These are phyloP conservation scores for Penicillium canariense DNA, from an alignment of 495 filamentous ascomycete genomes.

Conservation along the genomic window DNA sequence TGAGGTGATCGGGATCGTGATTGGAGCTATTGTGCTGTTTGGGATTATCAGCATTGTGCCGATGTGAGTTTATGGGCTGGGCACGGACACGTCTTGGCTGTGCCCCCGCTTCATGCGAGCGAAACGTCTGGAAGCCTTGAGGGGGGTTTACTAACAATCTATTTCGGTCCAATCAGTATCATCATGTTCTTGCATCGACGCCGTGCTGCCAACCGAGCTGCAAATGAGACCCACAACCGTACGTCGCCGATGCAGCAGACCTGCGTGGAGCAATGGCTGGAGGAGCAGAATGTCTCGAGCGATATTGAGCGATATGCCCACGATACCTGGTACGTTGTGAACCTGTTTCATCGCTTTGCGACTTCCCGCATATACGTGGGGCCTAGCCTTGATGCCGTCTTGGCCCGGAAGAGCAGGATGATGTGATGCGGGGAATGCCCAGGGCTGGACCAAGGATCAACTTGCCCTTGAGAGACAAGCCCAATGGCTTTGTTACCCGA, in stretches of 20 bases:
- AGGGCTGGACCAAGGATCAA: slow-evolving; percentile 19
- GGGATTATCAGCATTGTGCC: slow-evolving; percentile 34
- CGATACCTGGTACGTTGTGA: slow-evolving; percentile 33
- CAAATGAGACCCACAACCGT: slow-evolving; percentile 12
- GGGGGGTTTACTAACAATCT: not conserved
- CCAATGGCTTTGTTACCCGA: not conserved
- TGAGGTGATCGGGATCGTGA: slow-evolving; percentile 35
- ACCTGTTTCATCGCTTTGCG: slow-evolving; percentile 1
- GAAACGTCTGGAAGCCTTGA: slow-evolving; percentile 16
- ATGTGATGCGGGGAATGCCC: slow-evolving; percentile 33
- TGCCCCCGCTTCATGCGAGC: slow-evolving; percentile 17
- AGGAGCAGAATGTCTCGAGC: slow-evolving; percentile 23
- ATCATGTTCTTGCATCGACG: slow-evolving; percentile 23
- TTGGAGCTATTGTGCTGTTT: slow-evolving; percentile 34
- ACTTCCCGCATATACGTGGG: not conserved
- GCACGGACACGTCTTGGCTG: slow-evolving; percentile 16
- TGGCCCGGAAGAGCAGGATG: slow-evolving; percentile 19
- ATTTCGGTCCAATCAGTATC: slow-evolving; percentile 7
- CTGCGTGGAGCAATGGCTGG: slow-evolving; percentile 31
- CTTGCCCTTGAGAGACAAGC: slow-evolving; percentile 15
- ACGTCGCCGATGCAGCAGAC: slow-evolving; percentile 18
- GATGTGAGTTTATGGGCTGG: slow-evolving; percentile 27
- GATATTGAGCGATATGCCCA: slow-evolving; percentile 23
- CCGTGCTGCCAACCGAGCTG: slow-evolving; percentile 7
- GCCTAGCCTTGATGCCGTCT: slow-evolving; percentile 7